These are phyloP conservation scores for Kazachstania martiniae DNA, from an alignment of 805 yeast genomes.

Conservation along the genomic window DNA sequence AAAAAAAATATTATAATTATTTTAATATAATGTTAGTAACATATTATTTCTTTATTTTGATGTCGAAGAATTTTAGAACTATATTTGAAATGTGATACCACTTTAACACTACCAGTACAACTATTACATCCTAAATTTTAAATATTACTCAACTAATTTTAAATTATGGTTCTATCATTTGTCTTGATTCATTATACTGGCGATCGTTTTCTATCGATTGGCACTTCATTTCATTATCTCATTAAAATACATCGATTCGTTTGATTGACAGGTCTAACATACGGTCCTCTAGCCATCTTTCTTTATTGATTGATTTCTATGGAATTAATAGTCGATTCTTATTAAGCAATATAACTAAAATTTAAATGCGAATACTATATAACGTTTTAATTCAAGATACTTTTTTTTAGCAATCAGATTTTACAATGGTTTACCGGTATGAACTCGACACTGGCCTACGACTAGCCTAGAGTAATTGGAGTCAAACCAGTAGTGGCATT, in stretches of 20 bases:
- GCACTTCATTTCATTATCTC: no score
- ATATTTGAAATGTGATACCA: no score
- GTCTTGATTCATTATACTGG: neutral
- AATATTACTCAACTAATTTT: no score
- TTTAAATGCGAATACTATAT: neutral
- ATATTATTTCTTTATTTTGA: neutral
- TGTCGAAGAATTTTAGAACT: neutral
- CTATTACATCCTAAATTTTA: no score
- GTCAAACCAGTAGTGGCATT: no score
- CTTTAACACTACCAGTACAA: no score
- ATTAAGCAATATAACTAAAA: neutral
- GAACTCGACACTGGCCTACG: neutral
- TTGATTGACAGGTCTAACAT: no score
- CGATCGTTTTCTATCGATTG: no score
- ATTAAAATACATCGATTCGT: no score
- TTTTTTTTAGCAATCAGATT: no score
- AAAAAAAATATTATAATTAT: neutral
- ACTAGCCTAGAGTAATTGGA: neutral
- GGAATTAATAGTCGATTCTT: constrained; percentile 1
- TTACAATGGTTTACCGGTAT: no score
- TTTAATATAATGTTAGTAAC: neutral
- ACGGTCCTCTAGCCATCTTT: constrained; percentile 69
- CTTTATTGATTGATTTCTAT: constrained; percentile 7
- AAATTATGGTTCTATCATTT: neutral
- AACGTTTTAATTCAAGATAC: constrained; percentile 7